Evolutionary conservation across 306 rosid genomes (phyloP).

Genomic region (Castanea mollissima): DNA sequence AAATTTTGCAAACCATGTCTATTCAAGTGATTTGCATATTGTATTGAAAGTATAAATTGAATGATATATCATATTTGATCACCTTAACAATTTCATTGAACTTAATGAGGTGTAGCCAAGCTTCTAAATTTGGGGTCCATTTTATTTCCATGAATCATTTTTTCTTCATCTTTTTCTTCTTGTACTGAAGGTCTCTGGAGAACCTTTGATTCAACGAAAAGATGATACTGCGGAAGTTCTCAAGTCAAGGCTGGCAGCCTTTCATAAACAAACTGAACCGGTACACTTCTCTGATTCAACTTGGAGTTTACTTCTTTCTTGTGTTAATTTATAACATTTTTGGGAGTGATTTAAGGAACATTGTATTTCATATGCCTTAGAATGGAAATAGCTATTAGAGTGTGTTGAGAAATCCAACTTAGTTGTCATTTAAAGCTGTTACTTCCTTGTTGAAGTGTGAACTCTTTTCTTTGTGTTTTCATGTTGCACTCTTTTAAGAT

Average conservation of each 20-base stretch:
- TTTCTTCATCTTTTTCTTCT: slow-evolving; percentile 6
- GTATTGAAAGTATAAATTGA: background rate
- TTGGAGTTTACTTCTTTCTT: background rate
- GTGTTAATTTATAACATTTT: background rate
- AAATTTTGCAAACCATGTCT: background rate
- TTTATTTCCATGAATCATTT: background rate
- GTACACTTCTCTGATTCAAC: slow-evolving; percentile 35
- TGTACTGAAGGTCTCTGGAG: slow-evolving; percentile 65
- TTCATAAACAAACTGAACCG: slow-evolving; percentile 90
- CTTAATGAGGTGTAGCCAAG: background rate
- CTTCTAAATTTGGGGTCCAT: background rate
- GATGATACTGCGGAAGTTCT: slow-evolving; percentile 94
- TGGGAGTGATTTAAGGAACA: background rate
- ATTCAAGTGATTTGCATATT: background rate
- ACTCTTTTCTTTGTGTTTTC: background rate
- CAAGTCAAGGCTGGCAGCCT: slow-evolving; percentile 80
- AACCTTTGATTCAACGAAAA: slow-evolving; percentile 92
- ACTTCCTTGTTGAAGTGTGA: background rate
- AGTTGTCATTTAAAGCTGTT: background rate
- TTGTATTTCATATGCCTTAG: background rate
- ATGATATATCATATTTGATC: background rate
- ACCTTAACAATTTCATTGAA: background rate
- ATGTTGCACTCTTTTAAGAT: background rate
- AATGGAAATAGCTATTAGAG: background rate
- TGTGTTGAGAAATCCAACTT: background rate